These are phyloP conservation scores for Trichoderma sp. DNA, from an alignment of 2,329 filamentous ascomycete genomes.

Conservation along the genomic window DNA sequence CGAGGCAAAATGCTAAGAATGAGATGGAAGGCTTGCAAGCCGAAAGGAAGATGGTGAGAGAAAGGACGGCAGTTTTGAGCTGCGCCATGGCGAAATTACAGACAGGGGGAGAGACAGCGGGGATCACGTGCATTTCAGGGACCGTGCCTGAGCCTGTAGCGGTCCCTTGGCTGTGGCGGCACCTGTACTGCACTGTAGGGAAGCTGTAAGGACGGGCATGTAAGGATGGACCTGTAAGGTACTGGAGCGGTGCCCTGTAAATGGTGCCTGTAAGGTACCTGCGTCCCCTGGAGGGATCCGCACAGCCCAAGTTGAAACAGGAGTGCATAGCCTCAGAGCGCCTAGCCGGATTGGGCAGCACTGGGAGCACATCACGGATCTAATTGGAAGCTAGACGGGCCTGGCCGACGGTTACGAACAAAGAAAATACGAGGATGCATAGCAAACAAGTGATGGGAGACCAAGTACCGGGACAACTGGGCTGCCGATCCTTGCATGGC, in stretches of 20 bases:
- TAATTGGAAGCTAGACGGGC: constrained; percentile 6
- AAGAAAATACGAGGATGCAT: not conserved
- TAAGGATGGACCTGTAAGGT: not conserved
- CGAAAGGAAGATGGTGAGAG: not conserved
- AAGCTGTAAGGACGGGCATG: too few relatives aligned
- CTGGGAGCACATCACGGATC: not conserved
- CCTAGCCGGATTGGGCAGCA: constrained; percentile 13
- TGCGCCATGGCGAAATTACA: constrained; percentile 15
- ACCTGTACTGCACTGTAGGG: not conserved
- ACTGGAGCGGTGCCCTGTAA: not conserved
- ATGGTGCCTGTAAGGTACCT: constrained; percentile 2
- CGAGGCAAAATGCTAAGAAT: constrained; percentile 12
- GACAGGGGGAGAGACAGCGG: constrained; percentile 1
- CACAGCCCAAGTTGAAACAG: constrained; percentile 48
- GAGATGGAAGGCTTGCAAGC: constrained; percentile 2
- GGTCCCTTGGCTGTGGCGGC: not conserved
- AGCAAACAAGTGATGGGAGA: not conserved
- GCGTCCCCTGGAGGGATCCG: constrained; percentile 13
- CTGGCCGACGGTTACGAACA: not conserved
- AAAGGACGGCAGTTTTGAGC: constrained; percentile 9
- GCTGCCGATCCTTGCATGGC: not conserved
- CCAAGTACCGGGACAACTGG: not conserved
- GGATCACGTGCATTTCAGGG: constrained; percentile 9
- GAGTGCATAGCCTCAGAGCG: constrained; percentile 16
- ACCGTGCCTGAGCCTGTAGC: not conserved